Percentiles rank a stretch among this genome's conserved stretches.
Conservation (phyloP, 1,284 basidiomycete species). For the Malassezia obtusa region DNA sequence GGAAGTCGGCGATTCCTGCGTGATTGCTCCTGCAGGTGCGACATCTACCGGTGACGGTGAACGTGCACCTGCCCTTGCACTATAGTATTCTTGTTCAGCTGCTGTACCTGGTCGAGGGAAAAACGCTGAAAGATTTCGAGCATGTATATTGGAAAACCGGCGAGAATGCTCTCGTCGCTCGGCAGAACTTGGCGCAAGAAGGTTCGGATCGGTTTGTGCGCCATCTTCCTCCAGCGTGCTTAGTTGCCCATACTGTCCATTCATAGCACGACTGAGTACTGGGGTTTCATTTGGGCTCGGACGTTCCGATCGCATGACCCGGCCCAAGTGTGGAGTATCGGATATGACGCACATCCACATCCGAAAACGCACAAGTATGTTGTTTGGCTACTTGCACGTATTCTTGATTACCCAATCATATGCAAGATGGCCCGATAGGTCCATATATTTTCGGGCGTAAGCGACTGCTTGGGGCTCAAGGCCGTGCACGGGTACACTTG, state of each 20-base stretch:
- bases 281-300: neutral
- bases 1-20: neutral
- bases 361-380: neutral
- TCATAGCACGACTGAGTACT: too few relatives aligned
- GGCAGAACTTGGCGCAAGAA: slow-evolving; percentile 10
- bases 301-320: neutral
- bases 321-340: neutral
- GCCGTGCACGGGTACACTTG: too few relatives aligned
- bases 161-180: slow-evolving; percentile 43
- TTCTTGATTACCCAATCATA: too few relatives aligned
- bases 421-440: too few relatives aligned
- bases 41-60: neutral
- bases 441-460: too few relatives aligned
- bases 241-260: too few relatives aligned
- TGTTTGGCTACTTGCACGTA: too few relatives aligned
- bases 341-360: neutral
- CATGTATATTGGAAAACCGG: slow-evolving; percentile 32
- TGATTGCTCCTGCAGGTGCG: neutral
- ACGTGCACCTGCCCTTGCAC: neutral
- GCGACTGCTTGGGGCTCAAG: too few relatives aligned
- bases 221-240: neutral
- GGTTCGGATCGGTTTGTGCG: neutral
- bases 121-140: slow-evolving; percentile 42
- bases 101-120: slow-evolving; percentile 43
- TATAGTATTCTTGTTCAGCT: slow-evolving; percentile 32